phyloP scores from a whole-genome alignment of 179 eudicot species.

The Nepenthes alata region DNA sequence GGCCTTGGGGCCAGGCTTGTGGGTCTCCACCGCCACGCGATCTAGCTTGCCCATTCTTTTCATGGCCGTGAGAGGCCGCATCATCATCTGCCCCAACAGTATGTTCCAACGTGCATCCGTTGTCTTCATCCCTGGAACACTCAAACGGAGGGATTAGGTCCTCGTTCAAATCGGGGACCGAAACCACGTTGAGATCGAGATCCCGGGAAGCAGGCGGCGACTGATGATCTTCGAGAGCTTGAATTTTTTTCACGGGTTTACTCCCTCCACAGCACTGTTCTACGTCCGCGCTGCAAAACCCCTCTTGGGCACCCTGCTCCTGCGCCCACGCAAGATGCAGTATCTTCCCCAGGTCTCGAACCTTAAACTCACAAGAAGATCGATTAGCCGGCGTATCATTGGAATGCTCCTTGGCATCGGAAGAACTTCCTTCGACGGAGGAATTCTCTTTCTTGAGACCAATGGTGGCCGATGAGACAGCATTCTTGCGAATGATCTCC shows the following conservation, averaged over 20 bases:
- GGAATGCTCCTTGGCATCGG: conserved; percentile 17
- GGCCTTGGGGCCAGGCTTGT: conserved; percentile 28
- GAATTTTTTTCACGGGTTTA: conserved; percentile 11
- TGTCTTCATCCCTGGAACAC: conserved; percentile 58
- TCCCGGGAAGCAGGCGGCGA: conserved; percentile 33
- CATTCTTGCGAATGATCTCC: conserved; percentile 35
- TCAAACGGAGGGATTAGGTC: conserved; percentile 64
- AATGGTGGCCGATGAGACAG: conserved; percentile 9
- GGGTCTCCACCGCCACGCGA: conserved; percentile 54
- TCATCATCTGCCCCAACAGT: conserved; percentile 41
- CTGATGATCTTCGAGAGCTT: conserved; percentile 17
- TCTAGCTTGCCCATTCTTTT: conserved; percentile 25
- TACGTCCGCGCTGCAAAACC: conserved; percentile 24
- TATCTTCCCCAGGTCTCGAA: conserved; percentile 56
- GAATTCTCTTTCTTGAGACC: conserved; percentile 22
- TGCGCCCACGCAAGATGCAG: conserved; percentile 44
- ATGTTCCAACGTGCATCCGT: conserved; percentile 30
- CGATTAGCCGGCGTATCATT: conserved; percentile 18
- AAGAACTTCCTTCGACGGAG: conserved; percentile 23
- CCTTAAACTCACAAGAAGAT: conserved; percentile 45
- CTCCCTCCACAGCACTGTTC: conserved; percentile 19
- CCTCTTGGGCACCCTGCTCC: conserved; percentile 42
- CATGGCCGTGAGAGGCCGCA: conserved; percentile 42
- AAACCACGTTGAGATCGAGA: conserved; percentile 69
- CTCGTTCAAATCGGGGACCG: conserved; percentile 76